Evolutionary conservation across 345 rosid genomes (phyloP).

Genomic region (Hirschfeldia incana): DNA sequence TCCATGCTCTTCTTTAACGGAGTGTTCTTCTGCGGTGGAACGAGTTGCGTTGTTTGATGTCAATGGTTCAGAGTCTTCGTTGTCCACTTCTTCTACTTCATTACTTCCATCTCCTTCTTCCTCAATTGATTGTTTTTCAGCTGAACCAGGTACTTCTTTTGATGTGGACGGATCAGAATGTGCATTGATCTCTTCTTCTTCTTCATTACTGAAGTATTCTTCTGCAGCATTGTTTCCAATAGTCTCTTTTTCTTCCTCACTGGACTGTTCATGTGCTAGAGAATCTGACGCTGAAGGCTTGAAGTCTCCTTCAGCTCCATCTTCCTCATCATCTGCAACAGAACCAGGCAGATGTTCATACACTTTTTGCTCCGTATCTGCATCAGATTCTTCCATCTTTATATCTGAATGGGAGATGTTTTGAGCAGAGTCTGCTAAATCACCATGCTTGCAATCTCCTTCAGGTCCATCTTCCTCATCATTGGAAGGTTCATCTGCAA

Average conservation of each 20-base stretch:
- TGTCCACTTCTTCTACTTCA: conserved; percentile 20
- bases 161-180: conserved; percentile 9
- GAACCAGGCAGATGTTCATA: neutral
- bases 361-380: conserved; percentile 7
- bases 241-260: conserved; percentile 21
- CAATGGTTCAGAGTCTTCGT: conserved; percentile 17
- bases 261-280: conserved; percentile 27
- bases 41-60: conserved; percentile 24
- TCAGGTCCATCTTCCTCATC: too few species aligned
- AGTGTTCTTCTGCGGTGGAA: conserved; percentile 23
- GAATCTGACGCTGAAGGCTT: conserved; percentile 40
- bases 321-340: too few species aligned
- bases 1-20: conserved; percentile 23
- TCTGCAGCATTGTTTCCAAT: conserved; percentile 30
- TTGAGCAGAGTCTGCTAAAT: too few species aligned
- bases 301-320: too few species aligned
- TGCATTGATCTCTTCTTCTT: conserved; percentile 24
- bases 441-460: too few species aligned
- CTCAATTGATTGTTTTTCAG: conserved; percentile 26
- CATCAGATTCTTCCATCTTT: conserved; percentile 14
- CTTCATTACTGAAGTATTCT: conserved; percentile 35
- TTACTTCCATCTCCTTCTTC: conserved; percentile 26
- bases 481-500: conserved; percentile 37
- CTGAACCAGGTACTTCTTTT: conserved; percentile 14
- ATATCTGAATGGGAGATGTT: conserved; percentile 4